phyloP scores from a whole-genome alignment of 768 basidiomycete genomes.

The Cyathus striatus region DNA sequence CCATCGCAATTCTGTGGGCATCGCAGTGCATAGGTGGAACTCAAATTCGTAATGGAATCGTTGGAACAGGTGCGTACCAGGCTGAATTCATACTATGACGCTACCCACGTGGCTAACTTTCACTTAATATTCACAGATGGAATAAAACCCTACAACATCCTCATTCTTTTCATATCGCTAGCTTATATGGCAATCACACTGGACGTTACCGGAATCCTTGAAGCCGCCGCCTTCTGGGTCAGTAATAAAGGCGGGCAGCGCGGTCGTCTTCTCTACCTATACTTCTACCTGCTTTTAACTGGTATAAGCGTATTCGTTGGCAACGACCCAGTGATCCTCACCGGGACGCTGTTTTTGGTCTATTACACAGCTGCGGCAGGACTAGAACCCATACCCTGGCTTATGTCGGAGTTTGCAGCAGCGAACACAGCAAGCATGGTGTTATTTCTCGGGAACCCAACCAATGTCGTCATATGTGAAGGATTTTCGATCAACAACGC shows the following conservation, averaged over 20 bases:
- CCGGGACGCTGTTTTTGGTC: conserved; percentile 84
- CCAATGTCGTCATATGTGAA: conserved; percentile 89
- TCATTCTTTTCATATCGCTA: conserved; percentile 87
- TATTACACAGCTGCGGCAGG: conserved; percentile 76
- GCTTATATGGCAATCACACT: conserved; percentile 92
- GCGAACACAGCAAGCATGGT: conserved; percentile 78
- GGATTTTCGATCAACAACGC: conserved; percentile 77
- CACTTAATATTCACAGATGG: conserved; percentile 39
- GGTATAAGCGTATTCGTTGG: conserved; percentile 76
- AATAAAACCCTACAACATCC: conserved; percentile 87
- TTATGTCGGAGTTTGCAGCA: conserved; percentile 72
- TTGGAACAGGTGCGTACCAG: conserved; percentile 30
- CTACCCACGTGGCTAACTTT: neutral
- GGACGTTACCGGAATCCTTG: conserved; percentile 83
- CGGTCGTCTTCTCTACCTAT: conserved; percentile 66
- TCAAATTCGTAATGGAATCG: conserved; percentile 72
- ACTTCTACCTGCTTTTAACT: conserved; percentile 83
- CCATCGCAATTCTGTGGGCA: conserved; percentile 54
- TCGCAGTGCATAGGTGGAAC: conserved; percentile 44
- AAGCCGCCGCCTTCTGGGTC: conserved; percentile 87
- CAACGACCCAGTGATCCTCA: conserved; percentile 91
- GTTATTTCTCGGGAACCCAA: conserved; percentile 85
- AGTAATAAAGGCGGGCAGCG: conserved; percentile 71
- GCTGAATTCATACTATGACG: neutral
- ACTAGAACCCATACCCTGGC: conserved; percentile 56